Evolutionary conservation across 306 rosid genomes (phyloP), one percentile per base, ranked within the genome.

Genomic region (Pyrus bretschneideri): DNA sequence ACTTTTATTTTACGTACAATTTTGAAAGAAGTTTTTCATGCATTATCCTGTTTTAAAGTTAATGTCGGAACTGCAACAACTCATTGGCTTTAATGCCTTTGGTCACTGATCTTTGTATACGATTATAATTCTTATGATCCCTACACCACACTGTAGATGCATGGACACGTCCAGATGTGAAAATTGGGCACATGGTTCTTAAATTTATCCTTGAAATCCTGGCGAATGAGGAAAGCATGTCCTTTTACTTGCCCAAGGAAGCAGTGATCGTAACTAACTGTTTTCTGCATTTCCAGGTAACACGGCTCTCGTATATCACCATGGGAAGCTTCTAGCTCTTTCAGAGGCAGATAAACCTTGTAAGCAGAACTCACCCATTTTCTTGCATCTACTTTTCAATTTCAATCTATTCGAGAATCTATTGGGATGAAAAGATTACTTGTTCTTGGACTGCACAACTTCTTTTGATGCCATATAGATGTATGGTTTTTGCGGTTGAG

Each of bases 291-390:
- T 70, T 78, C 69, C 92, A 92, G 97, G 88, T 73, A 95, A 95
- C 78, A 95, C 97, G 1, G 99, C 99, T 81, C 91, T 95, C 19
- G 60, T 88, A 80, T 92, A 95, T 85, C 99, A 95, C 85, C 95
- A 95, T 72, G 90, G 92, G 79, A 91, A 90, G 76, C 96, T 95
- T 81, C 89, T 95, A 18, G 97, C 97, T 78, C 99, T 95, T 76
- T 86, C 89, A 8, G 99, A 95, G 87, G 93, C 54, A 62, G 99
- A 95, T 82, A 95, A 95, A 86, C 99, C 99, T 22, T 95, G 99
- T 95, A 82, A 87, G 96, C 77, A 45, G 67, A 52, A 21, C 51
- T 72, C 60, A 77, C 77, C 40, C 31, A 74, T 42, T 69, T 55
- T 58, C 52, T 84, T 13, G 33, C 57, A 66, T 51, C 22, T 55